Conservation (phyloP, 495 filamentous ascomycete genomes). For the Tuber borchii region DNA sequence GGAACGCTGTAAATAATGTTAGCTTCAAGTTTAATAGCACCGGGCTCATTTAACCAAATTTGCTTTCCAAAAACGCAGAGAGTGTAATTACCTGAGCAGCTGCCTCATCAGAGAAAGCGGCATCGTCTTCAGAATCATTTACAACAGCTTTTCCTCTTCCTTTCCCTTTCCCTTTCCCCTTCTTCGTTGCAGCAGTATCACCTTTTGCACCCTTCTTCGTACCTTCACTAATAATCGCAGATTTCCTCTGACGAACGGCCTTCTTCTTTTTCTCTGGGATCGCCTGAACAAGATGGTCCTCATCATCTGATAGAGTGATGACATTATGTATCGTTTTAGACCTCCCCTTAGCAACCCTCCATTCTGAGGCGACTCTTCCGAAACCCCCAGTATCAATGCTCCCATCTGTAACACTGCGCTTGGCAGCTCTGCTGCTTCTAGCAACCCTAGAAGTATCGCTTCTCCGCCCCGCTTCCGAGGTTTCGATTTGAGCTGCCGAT, state of each 20-base stretch:
- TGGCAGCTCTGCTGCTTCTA: neutral
- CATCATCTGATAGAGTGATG: slow-evolving; percentile 12
- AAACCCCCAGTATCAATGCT: slow-evolving; percentile 8
- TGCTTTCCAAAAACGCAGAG: neutral
- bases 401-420: slow-evolving; percentile 3
- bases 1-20: neutral
- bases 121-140: neutral
- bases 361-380: slow-evolving; percentile 26
- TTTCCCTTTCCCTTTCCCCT: slow-evolving; percentile 7
- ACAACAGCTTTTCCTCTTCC: slow-evolving; percentile 2
- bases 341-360: slow-evolving; percentile 33
- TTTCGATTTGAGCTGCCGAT: slow-evolving; percentile 5
- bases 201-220: slow-evolving; percentile 23
- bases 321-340: slow-evolving; percentile 22
- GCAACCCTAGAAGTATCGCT: slow-evolving; percentile 10
- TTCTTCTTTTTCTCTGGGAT: slow-evolving; percentile 2
- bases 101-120: slow-evolving; percentile 1
- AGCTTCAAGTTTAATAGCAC: neutral
- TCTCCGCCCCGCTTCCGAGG: slow-evolving; percentile 12
- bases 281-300: slow-evolving; percentile 15
- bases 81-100: neutral
- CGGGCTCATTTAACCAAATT: neutral
- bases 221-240: slow-evolving; percentile 5
- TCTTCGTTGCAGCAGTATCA: slow-evolving; percentile 3
- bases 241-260: slow-evolving; percentile 5